Conservation (phyloP, 148 eudicot genomes). For the Cornus controversa region DNA sequence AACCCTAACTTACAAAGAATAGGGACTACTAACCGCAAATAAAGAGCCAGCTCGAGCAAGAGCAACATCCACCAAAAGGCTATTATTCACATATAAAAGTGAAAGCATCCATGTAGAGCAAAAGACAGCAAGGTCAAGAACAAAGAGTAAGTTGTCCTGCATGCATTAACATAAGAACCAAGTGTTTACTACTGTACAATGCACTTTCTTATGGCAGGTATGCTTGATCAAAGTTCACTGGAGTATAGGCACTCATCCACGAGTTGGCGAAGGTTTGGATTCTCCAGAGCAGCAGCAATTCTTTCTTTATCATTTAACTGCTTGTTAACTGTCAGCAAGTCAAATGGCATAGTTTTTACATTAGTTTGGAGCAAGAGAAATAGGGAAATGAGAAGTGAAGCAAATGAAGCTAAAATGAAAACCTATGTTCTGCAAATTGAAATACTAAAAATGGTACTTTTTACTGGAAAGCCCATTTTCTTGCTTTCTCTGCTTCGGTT, state of each 20-base stretch:
- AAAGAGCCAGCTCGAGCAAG: no score
- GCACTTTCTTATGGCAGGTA: constrained; percentile 9
- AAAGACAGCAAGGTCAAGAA: not conserved
- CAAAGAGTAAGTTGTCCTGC: not conserved
- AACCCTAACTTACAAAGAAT: no score
- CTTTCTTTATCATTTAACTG: constrained; percentile 93
- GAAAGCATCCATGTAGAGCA: not conserved
- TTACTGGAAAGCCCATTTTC: no score
- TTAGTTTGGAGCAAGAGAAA: not conserved
- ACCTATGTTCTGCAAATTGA: not conserved
- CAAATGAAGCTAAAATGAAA: no score
- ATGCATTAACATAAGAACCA: not conserved
- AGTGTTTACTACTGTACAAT: constrained; percentile 14
- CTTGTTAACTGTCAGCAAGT: constrained; percentile 67
- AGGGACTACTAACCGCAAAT: no score
- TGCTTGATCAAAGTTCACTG: constrained; percentile 43
- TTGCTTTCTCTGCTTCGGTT: no score
- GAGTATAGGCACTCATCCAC: constrained; percentile 83
- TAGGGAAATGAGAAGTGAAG: not conserved
- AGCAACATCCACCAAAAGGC: not conserved
- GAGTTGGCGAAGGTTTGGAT: constrained; percentile 78
- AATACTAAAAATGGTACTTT: not conserved
- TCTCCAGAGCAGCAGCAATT: constrained; percentile 86
- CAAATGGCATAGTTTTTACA: not conserved
- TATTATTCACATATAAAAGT: not conserved